A percentile compares a stretch with the other conserved stretches of the same genome.
These are phyloP conservation scores for Yamadazyma epiphylla DNA, from an alignment of 1,139 yeast genomes.

Conservation along the genomic window DNA sequence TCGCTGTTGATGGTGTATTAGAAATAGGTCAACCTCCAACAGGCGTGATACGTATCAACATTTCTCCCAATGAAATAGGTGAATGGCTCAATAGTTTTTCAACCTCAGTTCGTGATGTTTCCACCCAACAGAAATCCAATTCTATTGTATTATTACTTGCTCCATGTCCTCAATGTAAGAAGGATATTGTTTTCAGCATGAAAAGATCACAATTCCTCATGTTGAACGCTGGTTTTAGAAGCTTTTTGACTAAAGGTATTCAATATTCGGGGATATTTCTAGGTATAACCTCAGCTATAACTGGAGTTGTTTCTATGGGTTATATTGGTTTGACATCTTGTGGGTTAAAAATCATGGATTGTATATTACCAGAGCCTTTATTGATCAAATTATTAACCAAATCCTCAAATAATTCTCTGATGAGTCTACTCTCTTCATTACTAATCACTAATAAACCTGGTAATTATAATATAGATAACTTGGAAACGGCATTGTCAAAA, in stretches of 20 bases:
- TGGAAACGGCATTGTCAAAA: slow-evolving; percentile 31
- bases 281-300: slow-evolving; percentile 38
- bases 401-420: slow-evolving; percentile 1
- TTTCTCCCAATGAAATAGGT: slow-evolving; percentile 7
- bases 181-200: slow-evolving; percentile 33
- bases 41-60: slow-evolving; percentile 2
- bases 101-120: not conserved
- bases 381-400: slow-evolving; percentile 28
- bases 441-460: slow-evolving; percentile 15
- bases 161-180: slow-evolving; percentile 45
- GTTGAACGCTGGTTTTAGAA: slow-evolving; percentile 17
- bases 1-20: slow-evolving; percentile 1
- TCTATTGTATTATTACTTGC: slow-evolving; percentile 23
- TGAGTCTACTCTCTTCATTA: slow-evolving; percentile 15
- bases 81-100: slow-evolving; percentile 17
- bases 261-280: slow-evolving; percentile 32
- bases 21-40: slow-evolving; percentile 3
- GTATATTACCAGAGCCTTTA: slow-evolving; percentile 33
- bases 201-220: slow-evolving; percentile 26
- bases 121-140: no score
- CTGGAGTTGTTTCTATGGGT: slow-evolving; percentile 41
- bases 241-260: slow-evolving; percentile 19
- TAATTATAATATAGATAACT: slow-evolving; percentile 22
- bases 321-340: slow-evolving; percentile 40
- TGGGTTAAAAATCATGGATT: slow-evolving; percentile 39